Percentiles rank a stretch among this genome's conserved stretches.
Conservation (phyloP, 139 green algal genomes). For the Volvox africanus region DNA sequence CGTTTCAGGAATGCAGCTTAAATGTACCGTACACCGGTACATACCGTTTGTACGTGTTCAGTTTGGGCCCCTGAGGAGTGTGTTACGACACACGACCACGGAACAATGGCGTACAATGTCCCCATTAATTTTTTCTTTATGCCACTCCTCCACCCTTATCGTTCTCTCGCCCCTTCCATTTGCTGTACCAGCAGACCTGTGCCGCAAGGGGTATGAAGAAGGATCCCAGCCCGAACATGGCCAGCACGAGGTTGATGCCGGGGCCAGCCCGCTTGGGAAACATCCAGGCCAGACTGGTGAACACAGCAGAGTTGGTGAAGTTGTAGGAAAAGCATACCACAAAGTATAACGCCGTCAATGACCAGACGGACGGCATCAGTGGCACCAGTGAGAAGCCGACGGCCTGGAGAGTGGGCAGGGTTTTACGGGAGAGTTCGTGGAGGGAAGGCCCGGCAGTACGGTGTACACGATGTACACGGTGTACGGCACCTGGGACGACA, state of each 20-base stretch:
- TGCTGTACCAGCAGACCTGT: slow-evolving; percentile 25
- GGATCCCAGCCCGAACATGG: slow-evolving; percentile 66
- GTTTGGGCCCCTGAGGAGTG: too few species aligned
- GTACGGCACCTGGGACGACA: background rate
- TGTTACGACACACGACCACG: too few species aligned
- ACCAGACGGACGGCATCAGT: slow-evolving; percentile 56
- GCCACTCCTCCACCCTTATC: too few species aligned
- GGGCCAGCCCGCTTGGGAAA: slow-evolving; percentile 57
- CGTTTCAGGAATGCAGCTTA: too few species aligned
- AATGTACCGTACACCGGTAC: too few species aligned
- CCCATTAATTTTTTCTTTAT: too few species aligned
- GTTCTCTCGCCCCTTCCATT: too few species aligned
- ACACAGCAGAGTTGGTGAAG: slow-evolving; percentile 65
- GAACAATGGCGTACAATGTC: too few species aligned
- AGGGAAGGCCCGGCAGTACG: background rate
- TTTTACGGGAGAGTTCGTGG: background rate
- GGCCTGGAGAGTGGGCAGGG: slow-evolving; percentile 34
- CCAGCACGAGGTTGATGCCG: slow-evolving; percentile 63
- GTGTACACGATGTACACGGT: background rate
- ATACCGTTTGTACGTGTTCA: too few species aligned
- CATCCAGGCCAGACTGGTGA: slow-evolving; percentile 64
- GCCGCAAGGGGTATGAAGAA: slow-evolving; percentile 65
- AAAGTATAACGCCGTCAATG: slow-evolving; percentile 60
- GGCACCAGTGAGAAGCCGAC: slow-evolving; percentile 62
- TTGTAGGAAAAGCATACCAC: slow-evolving; percentile 67